Evolutionary conservation across 768 basidiomycete genomes (phyloP), one percentile per base, ranked within the genome.

Genomic region (Gymnopilus junonius): DNA sequence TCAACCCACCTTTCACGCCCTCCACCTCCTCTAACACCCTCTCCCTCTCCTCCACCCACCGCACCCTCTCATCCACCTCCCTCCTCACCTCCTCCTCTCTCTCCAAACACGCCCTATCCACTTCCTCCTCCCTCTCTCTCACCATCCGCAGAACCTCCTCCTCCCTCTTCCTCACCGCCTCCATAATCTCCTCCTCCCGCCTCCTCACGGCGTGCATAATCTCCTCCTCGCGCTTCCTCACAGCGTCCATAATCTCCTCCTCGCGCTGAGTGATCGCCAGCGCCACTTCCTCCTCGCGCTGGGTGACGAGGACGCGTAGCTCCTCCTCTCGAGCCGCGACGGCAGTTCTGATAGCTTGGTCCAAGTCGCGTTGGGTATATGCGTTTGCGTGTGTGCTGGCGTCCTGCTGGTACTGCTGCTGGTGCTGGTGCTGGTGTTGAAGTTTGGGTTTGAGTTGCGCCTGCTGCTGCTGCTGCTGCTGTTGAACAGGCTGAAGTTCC

Each of bases 271-370:
- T 76, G 79, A 91, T 91, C 7, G 87, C 86, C 27, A 74, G 75
- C 1, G 85, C 86, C 3, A 93, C 87, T 69, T 92, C 90, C 55
- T 87, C 86, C 71, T 93, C 91, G 32, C 90, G 83, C 69, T 86
- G 83, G 70, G 82, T 79, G 21, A 92, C 85, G 37, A 88, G 79
- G 20, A 82, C 76, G 1, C 90, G 83, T 35, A 93, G 76, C 68
- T 92, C 91, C 42, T 88, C 87, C 67, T 93, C 92, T 2, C 91
- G 82, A 55, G 79, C 79, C 17, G 78, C 73, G 10, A 93, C 81
- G 0, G 89, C 90, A 29, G 84, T 84, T 32, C 84, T 85, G 63
- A 87, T 76, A 20, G 81, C 83, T 5, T 64, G 59, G 39, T 86
- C 84, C 15, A 83, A 62, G 46, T 80, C 77, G 11, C 54, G 59